Conservation (phyloP, 331 rosid genomes). For the Acacia concinna region DNA sequence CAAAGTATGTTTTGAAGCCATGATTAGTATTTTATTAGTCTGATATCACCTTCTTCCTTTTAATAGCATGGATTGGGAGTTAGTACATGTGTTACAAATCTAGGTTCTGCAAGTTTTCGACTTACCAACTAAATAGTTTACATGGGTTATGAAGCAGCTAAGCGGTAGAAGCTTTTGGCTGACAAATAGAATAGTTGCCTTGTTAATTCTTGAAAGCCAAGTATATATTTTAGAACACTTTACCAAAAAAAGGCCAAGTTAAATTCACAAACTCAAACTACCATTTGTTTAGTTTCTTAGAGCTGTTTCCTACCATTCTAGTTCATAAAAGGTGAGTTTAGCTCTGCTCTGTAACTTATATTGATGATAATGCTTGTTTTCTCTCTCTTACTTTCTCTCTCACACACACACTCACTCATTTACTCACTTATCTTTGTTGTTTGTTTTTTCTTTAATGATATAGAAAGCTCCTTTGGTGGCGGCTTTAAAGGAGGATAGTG, state of each 20-base stretch:
- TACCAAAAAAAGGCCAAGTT: neutral
- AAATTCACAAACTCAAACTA: neutral
- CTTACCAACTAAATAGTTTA: neutral
- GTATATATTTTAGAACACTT: neutral
- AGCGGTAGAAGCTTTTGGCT: neutral
- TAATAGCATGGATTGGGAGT: neutral
- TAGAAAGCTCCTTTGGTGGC: neutral
- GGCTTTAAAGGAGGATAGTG: conserved; percentile 1
- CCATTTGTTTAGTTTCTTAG: neutral
- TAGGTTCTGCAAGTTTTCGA: neutral
- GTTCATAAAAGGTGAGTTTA: conserved; percentile 29
- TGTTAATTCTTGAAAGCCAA: neutral
- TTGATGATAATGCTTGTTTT: neutral
- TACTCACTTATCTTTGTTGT: neutral
- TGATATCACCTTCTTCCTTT: neutral
- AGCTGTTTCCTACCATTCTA: neutral
- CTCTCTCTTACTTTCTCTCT: neutral
- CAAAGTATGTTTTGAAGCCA: neutral
- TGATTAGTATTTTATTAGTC: neutral
- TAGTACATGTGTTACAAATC: neutral
- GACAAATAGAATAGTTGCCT: neutral
- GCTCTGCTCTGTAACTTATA: conserved; percentile 1
- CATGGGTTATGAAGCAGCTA: neutral
- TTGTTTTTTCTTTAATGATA: neutral
- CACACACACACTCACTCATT: neutral